Base-by-base conservation (phyloP, 257 asterid species). In the Lycium ferocissimum region DNA sequence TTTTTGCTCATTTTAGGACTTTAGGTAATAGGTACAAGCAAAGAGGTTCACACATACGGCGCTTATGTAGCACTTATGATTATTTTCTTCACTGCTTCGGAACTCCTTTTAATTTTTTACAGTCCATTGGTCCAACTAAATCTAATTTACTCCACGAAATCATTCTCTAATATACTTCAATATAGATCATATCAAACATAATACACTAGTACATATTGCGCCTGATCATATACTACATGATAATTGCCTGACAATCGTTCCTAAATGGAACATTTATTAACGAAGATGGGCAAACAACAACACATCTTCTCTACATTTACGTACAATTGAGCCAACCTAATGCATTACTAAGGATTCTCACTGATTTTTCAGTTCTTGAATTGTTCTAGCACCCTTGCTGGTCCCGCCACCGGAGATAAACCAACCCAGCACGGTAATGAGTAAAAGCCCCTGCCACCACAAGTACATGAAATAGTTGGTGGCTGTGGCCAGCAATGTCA, bases 381-480 rank as follows among this genome's bases (percentile, higher is more conserved):
- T 51, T n/a, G 53, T 5, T 18, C 81, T 91, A 94, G 91, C 99
- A 95, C 15, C 99, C 98, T 78, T 92, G 93, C 84, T 88, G 51
- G 83, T 97, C 99, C 84, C 98, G 88, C 99, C 99, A 95, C 89
- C 89, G 86, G 47, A 97, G 95, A 85, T 97, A 97, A 79, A 97
- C 92, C 6, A 97, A 93, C n/a, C 99, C 99, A 0, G 98, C 97
- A 0, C 51, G 91, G 70, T 97, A 97, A 92, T 94, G 99, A n/a
- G 99, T 91, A 79, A 89, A 97, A 22, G 99, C 99, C 79, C 98
- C 99, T 0, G 98, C 99, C 49, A 97, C 98, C 3, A 97, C 99
- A 6, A 97, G 99, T 69, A 97, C 89, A 81, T 95, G 99, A 80
- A 95, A 95, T 3, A 94, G 93, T 79, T 95, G 98, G 84, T 97